phyloP scores from a whole-genome alignment of 2,329 filamentous ascomycete species.

The Zasmidium angulare region DNA sequence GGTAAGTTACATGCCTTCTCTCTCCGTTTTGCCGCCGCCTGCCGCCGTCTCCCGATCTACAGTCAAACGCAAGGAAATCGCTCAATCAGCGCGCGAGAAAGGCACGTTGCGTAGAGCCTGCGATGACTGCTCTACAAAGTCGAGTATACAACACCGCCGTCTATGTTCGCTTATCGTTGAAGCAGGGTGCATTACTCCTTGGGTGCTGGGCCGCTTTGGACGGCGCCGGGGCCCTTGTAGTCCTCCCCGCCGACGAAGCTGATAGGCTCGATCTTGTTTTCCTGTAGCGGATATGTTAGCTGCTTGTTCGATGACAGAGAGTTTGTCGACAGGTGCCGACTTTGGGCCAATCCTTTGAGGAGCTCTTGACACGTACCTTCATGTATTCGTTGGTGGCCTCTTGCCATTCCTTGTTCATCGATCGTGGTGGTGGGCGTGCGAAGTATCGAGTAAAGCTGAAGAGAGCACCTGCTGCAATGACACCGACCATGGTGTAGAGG shows the following conservation, averaged over 20 bases:
- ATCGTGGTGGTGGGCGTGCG: conserved; percentile 71
- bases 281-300: no score
- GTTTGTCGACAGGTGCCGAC: no score
- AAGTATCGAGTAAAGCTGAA: conserved; percentile 72
- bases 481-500: conserved; percentile 67
- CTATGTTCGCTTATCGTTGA: conserved; percentile 10
- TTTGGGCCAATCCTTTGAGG: no score
- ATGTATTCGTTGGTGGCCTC: conserved; percentile 92
- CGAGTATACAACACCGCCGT: conserved; percentile 19
- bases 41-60: conserved; percentile 15
- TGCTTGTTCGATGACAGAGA: no score
- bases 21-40: conserved; percentile 10
- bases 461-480: conserved; percentile 66
- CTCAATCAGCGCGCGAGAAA: conserved; percentile 1
- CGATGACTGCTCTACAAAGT: conserved; percentile 16
- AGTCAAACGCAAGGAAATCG: conserved; percentile 24
- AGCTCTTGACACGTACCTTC: conserved; percentile 72
- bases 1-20: conserved; percentile 14
- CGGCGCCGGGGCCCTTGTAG: conserved; percentile 70
- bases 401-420: conserved; percentile 97
- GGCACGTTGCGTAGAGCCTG: conserved; percentile 14
- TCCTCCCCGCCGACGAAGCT: conserved; percentile 77
- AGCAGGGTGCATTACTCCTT: conserved; percentile 21
- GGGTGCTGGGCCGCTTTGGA: conserved; percentile 58
- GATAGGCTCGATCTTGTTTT: conserved; percentile 82